phyloP scores from a whole-genome alignment of 805 yeast species.

The Metschnikowia borealis region DNA sequence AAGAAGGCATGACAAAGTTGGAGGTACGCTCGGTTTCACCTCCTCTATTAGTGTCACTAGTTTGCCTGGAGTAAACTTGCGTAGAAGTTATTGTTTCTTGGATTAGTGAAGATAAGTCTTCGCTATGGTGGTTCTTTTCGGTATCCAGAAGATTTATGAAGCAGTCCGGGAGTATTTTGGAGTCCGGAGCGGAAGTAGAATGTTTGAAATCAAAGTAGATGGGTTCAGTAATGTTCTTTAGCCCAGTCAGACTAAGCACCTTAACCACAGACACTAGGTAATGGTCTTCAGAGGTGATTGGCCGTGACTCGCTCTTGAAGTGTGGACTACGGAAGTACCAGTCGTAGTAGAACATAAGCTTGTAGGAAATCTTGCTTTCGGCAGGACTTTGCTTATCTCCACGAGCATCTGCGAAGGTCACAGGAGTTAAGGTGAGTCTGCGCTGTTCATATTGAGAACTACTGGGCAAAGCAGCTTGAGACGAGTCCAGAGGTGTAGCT shows the following conservation, averaged over 20 bases:
- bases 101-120: constrained; percentile 11
- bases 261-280: constrained; percentile 15
- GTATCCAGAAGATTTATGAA: constrained; percentile 13
- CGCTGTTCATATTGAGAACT: background rate
- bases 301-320: constrained; percentile 5
- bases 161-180: constrained; percentile 3
- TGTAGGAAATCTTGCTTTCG: constrained; percentile 18
- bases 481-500: background rate
- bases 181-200: background rate
- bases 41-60: background rate
- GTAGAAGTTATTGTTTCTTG: constrained; percentile 14
- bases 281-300: constrained; percentile 1
- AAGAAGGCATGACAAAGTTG: constrained; percentile 8
- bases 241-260: constrained; percentile 7
- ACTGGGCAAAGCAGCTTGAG: constrained; percentile 3
- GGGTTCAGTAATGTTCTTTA: constrained; percentile 13
- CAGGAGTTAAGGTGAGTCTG: constrained; percentile 9
- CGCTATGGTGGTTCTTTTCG: background rate
- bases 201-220: constrained; percentile 25
- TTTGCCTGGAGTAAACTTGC: constrained; percentile 4
- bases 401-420: constrained; percentile 5
- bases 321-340: constrained; percentile 26
- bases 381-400: constrained; percentile 8
- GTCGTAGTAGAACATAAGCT: constrained; percentile 33
- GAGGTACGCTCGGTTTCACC: background rate